Evolutionary conservation across 1,139 yeast species (phyloP), one percentile per base, ranked within the genome.

Genomic region (Yamadazyma atlantica): DNA sequence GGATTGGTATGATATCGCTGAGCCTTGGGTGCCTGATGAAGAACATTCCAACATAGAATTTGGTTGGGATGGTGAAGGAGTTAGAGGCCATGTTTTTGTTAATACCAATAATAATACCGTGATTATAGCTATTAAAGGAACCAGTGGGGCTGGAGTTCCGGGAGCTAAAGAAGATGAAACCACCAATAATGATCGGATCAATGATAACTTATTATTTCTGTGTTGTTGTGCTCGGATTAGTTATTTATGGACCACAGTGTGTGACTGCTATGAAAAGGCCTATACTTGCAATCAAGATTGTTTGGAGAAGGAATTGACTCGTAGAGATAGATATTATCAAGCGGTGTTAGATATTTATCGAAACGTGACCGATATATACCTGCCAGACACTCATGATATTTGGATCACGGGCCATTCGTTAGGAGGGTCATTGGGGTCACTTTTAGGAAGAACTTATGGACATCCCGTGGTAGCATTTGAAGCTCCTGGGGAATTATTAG

Each of bases 341-440:
- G 94, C 96, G 0, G 84, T 78, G 0, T 60, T 90, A 41, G 88
- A 87, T 42, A 74, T 92, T 15, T 92, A 86, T 60, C 72, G 82
- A 40, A 82, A 85, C 48, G 95, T 90, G 11, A 69, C 81, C 0
- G 50, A 54, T 2, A 46, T 81, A 36, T 89, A 88, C 55, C 57
- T 68, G 1, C 96, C 97, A 0, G 65, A 74, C 17, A 69, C 85
- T 1, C 57, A 68, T 21, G 74, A 78, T 27, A 78, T 92, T 21
- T 92, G 98, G 97, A 71, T 86, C 3, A 85, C 96, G 0, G 99
- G 99, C 2, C 99, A 92, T 58, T 90, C 97, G 0, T 67, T 92
- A 30, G 99, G 98, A 1, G 99, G 97, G 0, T 80, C 97, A 0
- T 64, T 94, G 33, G 82, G 95, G 2, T 73, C 88, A 21, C 65